Evolutionary conservation across 345 rosid genomes (phyloP).

Genomic region (Brassica nigra): DNA sequence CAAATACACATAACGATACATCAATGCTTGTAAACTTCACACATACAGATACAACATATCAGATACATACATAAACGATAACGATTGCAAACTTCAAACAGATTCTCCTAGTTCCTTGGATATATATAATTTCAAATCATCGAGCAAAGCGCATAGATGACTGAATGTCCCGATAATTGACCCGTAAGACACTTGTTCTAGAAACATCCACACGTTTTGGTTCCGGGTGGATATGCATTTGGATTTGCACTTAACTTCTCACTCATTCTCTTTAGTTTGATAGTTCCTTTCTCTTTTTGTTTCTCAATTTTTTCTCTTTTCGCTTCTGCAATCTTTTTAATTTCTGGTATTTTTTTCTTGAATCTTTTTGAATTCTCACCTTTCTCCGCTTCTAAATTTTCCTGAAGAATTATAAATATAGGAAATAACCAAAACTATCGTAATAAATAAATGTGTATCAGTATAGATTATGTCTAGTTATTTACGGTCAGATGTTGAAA

Average conservation of each 20-base stretch:
- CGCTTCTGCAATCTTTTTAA: slow-evolving; percentile 63
- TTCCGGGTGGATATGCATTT: slow-evolving; percentile 34
- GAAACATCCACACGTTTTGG: slow-evolving; percentile 26
- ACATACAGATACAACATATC: not conserved
- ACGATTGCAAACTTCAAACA: not conserved
- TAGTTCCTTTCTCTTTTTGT: slow-evolving; percentile 44
- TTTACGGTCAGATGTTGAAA: not conserved
- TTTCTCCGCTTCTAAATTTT: slow-evolving; percentile 58
- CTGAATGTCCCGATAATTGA: not conserved
- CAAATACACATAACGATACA: slow-evolving; percentile 2
- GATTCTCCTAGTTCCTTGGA: not conserved
- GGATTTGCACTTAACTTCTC: slow-evolving; percentile 48
- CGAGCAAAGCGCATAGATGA: not conserved
- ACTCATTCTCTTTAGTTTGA: slow-evolving; percentile 55
- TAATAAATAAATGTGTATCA: not conserved
- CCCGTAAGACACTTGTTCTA: not conserved
- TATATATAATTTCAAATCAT: not conserved
- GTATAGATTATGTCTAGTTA: not conserved
- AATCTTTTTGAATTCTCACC: slow-evolving; percentile 55
- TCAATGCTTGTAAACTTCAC: not conserved
- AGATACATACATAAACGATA: not conserved
- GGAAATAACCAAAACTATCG: not conserved
- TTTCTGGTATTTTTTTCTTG: slow-evolving; percentile 60
- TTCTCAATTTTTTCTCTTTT: slow-evolving; percentile 64
- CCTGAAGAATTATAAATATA: slow-evolving; percentile 43